Percentiles rank a stretch among this genome's conserved stretches.
Conservation (phyloP, 441 rosid genomes). For the Capsella rubella region DNA sequence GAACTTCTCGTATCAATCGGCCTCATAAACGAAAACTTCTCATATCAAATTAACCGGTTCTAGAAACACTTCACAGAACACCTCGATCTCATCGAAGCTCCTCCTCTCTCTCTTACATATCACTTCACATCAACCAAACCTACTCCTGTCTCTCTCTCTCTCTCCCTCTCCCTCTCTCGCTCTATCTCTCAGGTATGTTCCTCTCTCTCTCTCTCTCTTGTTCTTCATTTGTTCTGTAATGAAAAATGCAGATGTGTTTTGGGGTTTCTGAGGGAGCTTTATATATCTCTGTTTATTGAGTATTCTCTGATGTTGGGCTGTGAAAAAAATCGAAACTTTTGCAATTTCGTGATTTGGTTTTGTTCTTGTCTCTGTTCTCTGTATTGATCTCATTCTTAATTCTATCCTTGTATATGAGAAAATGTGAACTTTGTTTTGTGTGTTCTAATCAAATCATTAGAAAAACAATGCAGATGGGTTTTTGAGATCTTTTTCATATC, state of each 20-base stretch:
- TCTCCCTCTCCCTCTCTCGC: conserved; percentile 26
- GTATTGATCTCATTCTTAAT: conserved; percentile 18
- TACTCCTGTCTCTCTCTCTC: conserved; percentile 32
- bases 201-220: conserved; percentile 17
- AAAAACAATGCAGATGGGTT: conserved; percentile 9
- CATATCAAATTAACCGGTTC: background rate
- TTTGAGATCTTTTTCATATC: background rate
- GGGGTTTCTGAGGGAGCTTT: background rate
- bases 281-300: conserved; percentile 4
- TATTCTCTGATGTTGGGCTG: conserved; percentile 1
- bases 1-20: no score
- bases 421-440: conserved; percentile 29
- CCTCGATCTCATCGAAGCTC: conserved; percentile 41
- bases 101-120: background rate
- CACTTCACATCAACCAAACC: conserved; percentile 15
- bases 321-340: conserved; percentile 9
- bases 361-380: background rate
- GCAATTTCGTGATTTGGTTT: background rate
- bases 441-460: conserved; percentile 19
- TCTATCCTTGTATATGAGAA: conserved; percentile 8
- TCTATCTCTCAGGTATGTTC: conserved; percentile 44
- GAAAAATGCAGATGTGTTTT: conserved; percentile 35
- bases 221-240: background rate
- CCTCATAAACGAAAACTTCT: background rate
- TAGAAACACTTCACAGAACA: background rate